Evolutionary conservation across 306 rosid species (phyloP).

Genomic region (Chamaecrista fasciculata): DNA sequence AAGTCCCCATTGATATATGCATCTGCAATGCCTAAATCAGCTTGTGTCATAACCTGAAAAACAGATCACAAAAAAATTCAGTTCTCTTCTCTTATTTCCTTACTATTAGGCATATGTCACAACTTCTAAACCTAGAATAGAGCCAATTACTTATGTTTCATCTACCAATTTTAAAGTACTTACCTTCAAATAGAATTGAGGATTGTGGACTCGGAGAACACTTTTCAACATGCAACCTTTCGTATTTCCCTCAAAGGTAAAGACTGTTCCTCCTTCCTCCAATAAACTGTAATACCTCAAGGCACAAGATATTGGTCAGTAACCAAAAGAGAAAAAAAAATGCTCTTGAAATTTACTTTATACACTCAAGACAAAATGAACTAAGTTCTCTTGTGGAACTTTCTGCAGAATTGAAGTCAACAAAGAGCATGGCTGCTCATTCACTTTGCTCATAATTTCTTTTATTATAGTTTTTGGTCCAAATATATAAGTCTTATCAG

Average conservation of each 20-base stretch:
- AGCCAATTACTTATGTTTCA: neutral
- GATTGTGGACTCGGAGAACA: slow-evolving; percentile 59
- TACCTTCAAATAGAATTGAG: slow-evolving; percentile 97
- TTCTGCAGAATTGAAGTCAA: neutral
- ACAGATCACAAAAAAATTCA: neutral
- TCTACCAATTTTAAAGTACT: slow-evolving; percentile 4
- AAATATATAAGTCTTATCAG: too few relatives aligned
- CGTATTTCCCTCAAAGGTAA: slow-evolving; percentile 68
- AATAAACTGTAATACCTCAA: slow-evolving; percentile 49
- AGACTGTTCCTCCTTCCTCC: slow-evolving; percentile 92
- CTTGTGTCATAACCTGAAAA: slow-evolving; percentile 77
- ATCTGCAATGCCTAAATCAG: slow-evolving; percentile 95
- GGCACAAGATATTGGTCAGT: slow-evolving; percentile 17
- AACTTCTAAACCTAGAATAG: slow-evolving; percentile 11
- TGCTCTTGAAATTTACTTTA: neutral
- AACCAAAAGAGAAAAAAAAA: neutral
- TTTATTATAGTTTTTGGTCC: too few relatives aligned
- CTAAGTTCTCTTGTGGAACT: neutral
- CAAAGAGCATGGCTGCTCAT: neutral
- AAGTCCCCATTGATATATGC: slow-evolving; percentile 78
- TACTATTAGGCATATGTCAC: too few relatives aligned
- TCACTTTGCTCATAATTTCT: too few relatives aligned
- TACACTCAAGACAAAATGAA: neutral
- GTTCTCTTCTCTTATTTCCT: neutral
- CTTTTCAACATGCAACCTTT: slow-evolving; percentile 43